These are phyloP conservation scores for Inga leiocalycina DNA, from an alignment of 306 rosid genomes.

Conservation along the genomic window DNA sequence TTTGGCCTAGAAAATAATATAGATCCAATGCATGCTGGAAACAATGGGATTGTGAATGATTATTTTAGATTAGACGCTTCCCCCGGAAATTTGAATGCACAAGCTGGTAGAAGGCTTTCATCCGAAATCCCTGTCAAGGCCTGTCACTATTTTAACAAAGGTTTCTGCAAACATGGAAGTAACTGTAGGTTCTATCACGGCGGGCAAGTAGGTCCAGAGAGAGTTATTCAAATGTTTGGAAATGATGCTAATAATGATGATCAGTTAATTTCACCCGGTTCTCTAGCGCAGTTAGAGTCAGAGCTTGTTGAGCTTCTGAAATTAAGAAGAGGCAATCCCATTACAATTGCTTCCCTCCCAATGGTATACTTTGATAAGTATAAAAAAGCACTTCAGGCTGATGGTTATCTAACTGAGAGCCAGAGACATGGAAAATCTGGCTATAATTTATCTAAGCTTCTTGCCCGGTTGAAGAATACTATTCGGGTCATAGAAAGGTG, in stretches of 20 bases:
- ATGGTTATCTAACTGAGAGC: constrained; percentile 89
- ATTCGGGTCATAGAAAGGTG: constrained; percentile 84
- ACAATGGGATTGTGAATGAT: constrained; percentile 37
- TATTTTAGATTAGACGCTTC: constrained; percentile 44
- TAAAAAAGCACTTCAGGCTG: constrained; percentile 77
- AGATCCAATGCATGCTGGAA: constrained; percentile 41
- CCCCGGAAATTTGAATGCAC: constrained; percentile 29
- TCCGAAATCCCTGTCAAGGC: constrained; percentile 57
- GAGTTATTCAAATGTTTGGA: constrained; percentile 45
- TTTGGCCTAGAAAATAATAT: constrained; percentile 52
- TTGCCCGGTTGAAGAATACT: constrained; percentile 58
- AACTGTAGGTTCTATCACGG: constrained; percentile 64
- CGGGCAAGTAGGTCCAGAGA: constrained; percentile 49
- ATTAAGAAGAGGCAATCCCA: constrained; percentile 64
- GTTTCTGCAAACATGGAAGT: constrained; percentile 83
- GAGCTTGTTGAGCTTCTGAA: constrained; percentile 73
- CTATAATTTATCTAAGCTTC: constrained; percentile 81
- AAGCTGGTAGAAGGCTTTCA: constrained; percentile 42
- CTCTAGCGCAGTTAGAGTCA: constrained; percentile 68
- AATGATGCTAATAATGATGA: constrained; percentile 49
- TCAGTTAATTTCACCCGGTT: constrained; percentile 50
- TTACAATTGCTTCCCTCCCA: constrained; percentile 89
- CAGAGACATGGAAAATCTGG: constrained; percentile 92
- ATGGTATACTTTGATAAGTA: constrained; percentile 74
- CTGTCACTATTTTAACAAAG: constrained; percentile 78